phyloP scores from a whole-genome alignment of 148 eudicot species.

The Dianthus caryophyllus region DNA sequence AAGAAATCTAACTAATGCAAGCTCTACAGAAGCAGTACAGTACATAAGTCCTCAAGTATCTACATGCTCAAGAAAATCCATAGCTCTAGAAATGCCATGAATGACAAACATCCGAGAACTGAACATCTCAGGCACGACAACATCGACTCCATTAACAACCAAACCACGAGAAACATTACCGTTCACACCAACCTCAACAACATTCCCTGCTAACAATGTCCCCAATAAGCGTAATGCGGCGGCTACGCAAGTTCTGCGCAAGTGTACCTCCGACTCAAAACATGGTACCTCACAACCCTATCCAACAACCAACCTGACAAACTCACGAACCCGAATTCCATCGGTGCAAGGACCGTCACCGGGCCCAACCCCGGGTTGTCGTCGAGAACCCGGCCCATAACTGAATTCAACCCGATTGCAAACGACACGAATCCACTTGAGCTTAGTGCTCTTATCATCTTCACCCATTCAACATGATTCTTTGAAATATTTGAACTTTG shows the following conservation, averaged over 20 bases:
- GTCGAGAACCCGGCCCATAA: constrained; percentile 35
- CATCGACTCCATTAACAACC: constrained; percentile 43
- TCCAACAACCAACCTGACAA: constrained; percentile 38
- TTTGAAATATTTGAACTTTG: neutral
- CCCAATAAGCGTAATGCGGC: constrained; percentile 30
- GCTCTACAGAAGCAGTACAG: no score
- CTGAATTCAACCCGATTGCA: constrained; percentile 47
- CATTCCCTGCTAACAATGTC: constrained; percentile 35
- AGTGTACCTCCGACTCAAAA: constrained; percentile 33
- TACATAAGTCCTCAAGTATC: constrained; percentile 2
- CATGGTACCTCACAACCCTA: constrained; percentile 47
- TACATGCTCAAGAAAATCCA: constrained; percentile 30
- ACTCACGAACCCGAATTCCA: constrained; percentile 34
- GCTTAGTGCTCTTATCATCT: constrained; percentile 33
- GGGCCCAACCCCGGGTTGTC: constrained; percentile 37
- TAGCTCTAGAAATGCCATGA: constrained; percentile 56
- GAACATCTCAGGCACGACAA: constrained; percentile 39
- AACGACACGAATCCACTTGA: constrained; percentile 47
- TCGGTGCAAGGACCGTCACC: constrained; percentile 50
- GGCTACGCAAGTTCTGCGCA: constrained; percentile 31
- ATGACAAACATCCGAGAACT: constrained; percentile 35
- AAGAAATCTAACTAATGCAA: neutral
- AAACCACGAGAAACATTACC: constrained; percentile 23
- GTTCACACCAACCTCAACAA: constrained; percentile 30
- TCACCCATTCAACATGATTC: constrained; percentile 29